Evolutionary conservation across 169 alveolate genomes (phyloP).

Genomic region (Eimeria necatrix): DNA sequence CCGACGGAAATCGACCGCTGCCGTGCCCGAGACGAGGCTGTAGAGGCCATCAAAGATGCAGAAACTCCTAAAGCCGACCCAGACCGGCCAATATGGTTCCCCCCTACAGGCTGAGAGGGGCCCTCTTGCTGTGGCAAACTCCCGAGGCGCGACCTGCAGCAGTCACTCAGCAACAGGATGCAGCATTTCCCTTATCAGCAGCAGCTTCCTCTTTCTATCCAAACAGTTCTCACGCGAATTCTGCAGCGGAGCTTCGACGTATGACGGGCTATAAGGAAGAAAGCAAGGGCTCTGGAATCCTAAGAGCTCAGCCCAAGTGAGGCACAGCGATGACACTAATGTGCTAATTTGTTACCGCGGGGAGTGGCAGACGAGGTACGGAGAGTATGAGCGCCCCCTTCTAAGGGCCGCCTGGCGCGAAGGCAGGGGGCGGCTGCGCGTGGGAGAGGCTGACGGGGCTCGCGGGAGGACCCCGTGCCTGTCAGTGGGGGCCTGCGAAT

Average conservation of each 20-base stretch:
- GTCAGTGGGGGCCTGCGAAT: background rate
- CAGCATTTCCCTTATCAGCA: too few species aligned
- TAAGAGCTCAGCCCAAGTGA: background rate
- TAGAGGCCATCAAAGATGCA: background rate
- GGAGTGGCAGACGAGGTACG: background rate
- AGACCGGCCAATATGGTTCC: background rate
- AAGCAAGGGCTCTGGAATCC: background rate
- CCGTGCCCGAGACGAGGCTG: constrained; percentile 35
- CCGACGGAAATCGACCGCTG: constrained; percentile 15
- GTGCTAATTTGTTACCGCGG: background rate
- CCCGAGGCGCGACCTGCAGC: too few species aligned
- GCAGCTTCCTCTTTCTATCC: too few species aligned
- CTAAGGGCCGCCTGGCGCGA: background rate
- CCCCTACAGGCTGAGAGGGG: background rate
- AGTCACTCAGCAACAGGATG: too few species aligned
- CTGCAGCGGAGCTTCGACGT: too few species aligned
- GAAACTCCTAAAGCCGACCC: background rate
- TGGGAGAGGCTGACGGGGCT: constrained; percentile 32
- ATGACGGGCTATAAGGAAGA: background rate
- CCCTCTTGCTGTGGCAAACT: too few species aligned
- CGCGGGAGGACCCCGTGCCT: background rate
- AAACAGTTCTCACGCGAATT: too few species aligned
- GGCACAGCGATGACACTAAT: background rate
- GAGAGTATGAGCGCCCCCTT: constrained; percentile 17
- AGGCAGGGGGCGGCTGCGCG: background rate